phyloP scores from a whole-genome alignment of 2,329 filamentous ascomycete species.

The Fusarium globosum region DNA sequence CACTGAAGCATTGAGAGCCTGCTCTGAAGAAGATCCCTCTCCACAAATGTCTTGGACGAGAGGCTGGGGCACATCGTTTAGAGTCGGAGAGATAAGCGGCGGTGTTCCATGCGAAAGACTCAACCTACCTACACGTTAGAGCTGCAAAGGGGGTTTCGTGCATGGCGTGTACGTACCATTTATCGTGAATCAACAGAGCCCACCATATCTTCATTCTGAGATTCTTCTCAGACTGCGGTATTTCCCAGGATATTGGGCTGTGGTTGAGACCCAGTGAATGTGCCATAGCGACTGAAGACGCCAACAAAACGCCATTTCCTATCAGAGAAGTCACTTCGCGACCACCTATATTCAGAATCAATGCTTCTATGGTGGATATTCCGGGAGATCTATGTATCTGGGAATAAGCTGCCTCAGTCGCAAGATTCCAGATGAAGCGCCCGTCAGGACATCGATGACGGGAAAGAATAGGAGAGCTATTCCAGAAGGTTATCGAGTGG shows the following conservation, averaged over 20 bases:
- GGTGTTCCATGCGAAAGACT: constrained; percentile 66
- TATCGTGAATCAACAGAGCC: constrained; percentile 64
- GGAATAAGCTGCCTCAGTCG: constrained; percentile 68
- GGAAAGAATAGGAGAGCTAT: constrained; percentile 56
- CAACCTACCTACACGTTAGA: constrained; percentile 51
- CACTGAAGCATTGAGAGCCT: constrained; percentile 48
- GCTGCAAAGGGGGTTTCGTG: accelerated
- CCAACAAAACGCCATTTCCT: constrained; percentile 64
- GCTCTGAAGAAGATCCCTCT: constrained; percentile 17
- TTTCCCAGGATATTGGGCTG: constrained; percentile 63
- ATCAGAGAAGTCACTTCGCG: constrained; percentile 70
- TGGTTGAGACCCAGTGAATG: constrained; percentile 67
- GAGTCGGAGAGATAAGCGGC: constrained; percentile 56
- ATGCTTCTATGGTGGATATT: constrained; percentile 67
- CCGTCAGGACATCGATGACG: constrained; percentile 64
- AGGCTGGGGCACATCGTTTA: constrained; percentile 62
- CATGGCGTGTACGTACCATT: constrained; percentile 55
- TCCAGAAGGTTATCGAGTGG: constrained; percentile 68
- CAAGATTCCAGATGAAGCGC: constrained; percentile 71
- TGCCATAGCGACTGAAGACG: constrained; percentile 62
- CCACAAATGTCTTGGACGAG: constrained; percentile 50
- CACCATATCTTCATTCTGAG: constrained; percentile 67
- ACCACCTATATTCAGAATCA: constrained; percentile 69
- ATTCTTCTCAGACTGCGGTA: constrained; percentile 61
- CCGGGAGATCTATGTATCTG: constrained; percentile 69